phyloP scores from a whole-genome alignment of 2,329 filamentous ascomycete genomes.

The Geosmithia morbida region DNA sequence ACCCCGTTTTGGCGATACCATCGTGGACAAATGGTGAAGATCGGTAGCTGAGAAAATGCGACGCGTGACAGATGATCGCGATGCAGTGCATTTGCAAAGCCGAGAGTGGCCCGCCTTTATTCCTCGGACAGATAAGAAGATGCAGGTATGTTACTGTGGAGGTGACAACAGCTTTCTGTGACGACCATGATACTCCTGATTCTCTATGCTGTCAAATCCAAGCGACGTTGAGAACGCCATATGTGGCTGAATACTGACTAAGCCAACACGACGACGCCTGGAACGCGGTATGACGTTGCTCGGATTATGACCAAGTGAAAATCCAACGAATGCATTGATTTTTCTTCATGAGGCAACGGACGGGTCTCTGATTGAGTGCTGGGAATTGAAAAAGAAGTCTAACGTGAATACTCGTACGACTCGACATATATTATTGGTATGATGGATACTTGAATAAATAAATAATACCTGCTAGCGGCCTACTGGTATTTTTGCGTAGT shows the following conservation, averaged over 20 bases:
- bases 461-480: too few species aligned
- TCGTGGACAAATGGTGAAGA: neutral
- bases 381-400: too few species aligned
- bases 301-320: neutral
- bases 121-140: neutral
- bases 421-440: neutral
- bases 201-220: neutral
- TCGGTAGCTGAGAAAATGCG: neutral
- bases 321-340: neutral
- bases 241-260: neutral
- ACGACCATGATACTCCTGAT: neutral
- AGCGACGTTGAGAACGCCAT: neutral
- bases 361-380: too few species aligned
- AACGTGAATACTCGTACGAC: neutral
- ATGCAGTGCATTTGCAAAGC: neutral
- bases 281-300: neutral
- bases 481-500: neutral
- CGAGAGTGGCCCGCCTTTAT: neutral
- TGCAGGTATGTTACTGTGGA: neutral
- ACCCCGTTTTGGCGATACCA: constrained; percentile 19
- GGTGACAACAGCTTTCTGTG: neutral
- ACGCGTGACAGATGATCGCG: neutral
- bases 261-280: neutral
- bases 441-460: too few species aligned
- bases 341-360: too few species aligned